Evolutionary conservation across 441 rosid genomes (phyloP).

Genomic region (Gossypium davidsonii): DNA sequence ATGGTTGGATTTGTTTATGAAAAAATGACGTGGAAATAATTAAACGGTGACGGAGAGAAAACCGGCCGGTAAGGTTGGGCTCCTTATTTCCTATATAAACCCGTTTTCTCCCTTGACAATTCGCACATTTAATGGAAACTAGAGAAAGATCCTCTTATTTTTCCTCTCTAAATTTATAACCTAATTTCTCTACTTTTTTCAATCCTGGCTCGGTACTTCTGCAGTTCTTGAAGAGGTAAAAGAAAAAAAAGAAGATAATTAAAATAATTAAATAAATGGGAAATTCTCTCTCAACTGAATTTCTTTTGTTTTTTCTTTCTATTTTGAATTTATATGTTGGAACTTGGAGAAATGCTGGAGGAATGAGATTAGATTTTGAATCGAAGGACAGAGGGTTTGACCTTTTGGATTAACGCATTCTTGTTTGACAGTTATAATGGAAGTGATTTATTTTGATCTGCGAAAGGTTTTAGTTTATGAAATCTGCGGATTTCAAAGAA

Average conservation of each 20-base stretch:
- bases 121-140: constrained; percentile 5
- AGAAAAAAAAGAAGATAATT: neutral
- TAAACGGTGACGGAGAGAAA: constrained; percentile 42
- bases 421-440: neutral
- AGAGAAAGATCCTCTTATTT: neutral
- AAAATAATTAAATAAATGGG: neutral
- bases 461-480: neutral
- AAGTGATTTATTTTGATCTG: constrained; percentile 14
- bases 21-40: constrained; percentile 16
- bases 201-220: constrained; percentile 6
- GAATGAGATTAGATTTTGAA: neutral
- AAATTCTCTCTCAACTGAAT: neutral
- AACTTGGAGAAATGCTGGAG: constrained; percentile 6
- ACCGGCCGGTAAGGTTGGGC: constrained; percentile 30
- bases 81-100: constrained; percentile 57
- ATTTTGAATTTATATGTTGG: constrained; percentile 6
- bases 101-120: constrained; percentile 27
- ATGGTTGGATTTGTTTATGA: neutral
- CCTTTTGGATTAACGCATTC: constrained; percentile 12
- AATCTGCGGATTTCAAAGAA: neutral
- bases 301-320: constrained; percentile 1
- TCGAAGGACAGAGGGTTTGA: constrained; percentile 16
- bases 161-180: neutral
- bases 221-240: constrained; percentile 32
- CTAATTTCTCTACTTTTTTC: neutral